Evolutionary conservation across 2,329 filamentous ascomycete species (phyloP), one percentile per base, ranked within the genome.

Genomic region (Fulvia fulva): DNA sequence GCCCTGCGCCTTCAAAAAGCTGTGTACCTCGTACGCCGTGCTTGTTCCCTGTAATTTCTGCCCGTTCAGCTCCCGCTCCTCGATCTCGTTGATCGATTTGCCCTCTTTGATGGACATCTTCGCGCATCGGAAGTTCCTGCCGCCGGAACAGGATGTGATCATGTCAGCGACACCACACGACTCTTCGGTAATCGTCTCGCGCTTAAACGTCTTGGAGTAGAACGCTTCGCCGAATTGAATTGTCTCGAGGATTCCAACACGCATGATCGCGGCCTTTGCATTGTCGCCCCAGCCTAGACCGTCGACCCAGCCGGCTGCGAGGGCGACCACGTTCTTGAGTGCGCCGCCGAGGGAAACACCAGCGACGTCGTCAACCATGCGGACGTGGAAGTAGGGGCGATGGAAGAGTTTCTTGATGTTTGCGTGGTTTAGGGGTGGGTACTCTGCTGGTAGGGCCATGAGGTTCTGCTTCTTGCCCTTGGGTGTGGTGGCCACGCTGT

Each of bases 261-360:
- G 89, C 91, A 99, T 97, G 60, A 99, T 87, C 47, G 94, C 94
- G n/a, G 94, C 91, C 79, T 99, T 97, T 65, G 93, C 93, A 68
- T 97, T 99, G 79, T 97, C 92, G 70, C 94, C 94, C 93, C 94
- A 99, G 65, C 93, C 93, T 61, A 93, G 85, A 34, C 94, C 94
- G 65, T 96, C 91, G 46, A 97, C 91, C 75, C 96, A 99, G 58
- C 94, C 94, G 30, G 94, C 92, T 5, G 91, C 93, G 19, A 99
- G 80, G 5, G 94, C 94, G 56, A 99, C 90, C 64, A 99, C 88
- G 79, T 99, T 99, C 82, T 99, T 99, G 67, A 99, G 80, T 0
- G 94, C 94, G 60, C 94, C 94, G 45, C 92, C 89, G 32, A 99
- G 86, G 5, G 94, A 97, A 0, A 97, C 93, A 65, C 94, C 94